phyloP scores from a whole-genome alignment of 148 eudicot species.

The Pharnaceum exiguum region DNA sequence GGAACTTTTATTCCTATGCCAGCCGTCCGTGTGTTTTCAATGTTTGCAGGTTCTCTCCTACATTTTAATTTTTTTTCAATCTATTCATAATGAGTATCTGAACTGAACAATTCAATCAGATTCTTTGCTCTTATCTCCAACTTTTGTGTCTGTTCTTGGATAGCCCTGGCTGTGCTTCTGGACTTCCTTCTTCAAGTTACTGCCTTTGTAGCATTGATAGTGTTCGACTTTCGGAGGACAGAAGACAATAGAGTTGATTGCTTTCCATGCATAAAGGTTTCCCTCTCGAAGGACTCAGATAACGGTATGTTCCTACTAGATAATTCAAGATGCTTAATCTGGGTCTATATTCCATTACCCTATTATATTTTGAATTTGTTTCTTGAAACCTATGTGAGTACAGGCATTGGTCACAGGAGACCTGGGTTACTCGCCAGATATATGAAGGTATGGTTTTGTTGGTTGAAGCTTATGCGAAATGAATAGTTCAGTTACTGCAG shows the following conservation, averaged over 20 bases:
- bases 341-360: neutral
- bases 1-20: slow-evolving; percentile 99
- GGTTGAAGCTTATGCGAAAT: slow-evolving; percentile 1
- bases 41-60: slow-evolving; percentile 84
- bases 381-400: slow-evolving; percentile 17
- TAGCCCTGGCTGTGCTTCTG: slow-evolving; percentile 93
- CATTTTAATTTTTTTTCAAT: slow-evolving; percentile 1
- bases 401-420: slow-evolving; percentile 53
- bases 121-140: slow-evolving; percentile 6
- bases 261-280: slow-evolving; percentile 71
- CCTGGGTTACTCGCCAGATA: slow-evolving; percentile 77
- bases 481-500: too few relatives aligned
- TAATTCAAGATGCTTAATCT: neutral
- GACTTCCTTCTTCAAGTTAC: slow-evolving; percentile 98
- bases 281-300: slow-evolving; percentile 45
- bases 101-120: neutral
- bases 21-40: slow-evolving; percentile 96
- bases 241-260: slow-evolving; percentile 91
- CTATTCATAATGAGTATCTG: neutral
- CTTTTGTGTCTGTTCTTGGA: slow-evolving; percentile 22
- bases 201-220: slow-evolving; percentile 94
- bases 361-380: neutral
- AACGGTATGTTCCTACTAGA: slow-evolving; percentile 38
- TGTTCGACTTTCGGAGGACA: slow-evolving; percentile 83
- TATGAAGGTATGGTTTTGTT: slow-evolving; percentile 67